Evolutionary conservation across 1,139 yeast species (phyloP), one percentile per base, ranked within the genome.

Genomic region (Pichia sp.): DNA sequence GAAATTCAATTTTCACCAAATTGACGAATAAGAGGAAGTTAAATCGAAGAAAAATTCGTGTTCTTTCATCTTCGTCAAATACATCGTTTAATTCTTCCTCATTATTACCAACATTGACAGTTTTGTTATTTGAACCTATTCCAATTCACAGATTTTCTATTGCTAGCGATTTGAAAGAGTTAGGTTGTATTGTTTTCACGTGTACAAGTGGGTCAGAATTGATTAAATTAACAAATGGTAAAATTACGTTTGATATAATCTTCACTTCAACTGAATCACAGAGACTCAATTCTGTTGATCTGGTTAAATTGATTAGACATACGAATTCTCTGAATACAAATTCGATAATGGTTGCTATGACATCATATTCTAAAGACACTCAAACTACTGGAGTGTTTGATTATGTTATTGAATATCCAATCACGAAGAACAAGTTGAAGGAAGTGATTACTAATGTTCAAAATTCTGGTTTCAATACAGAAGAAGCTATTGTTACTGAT

Each of bases 191-290:
- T 12, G 95, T 86, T 8, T 85, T 85, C 7, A 69, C 86, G 2
- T 84, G 84, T 6, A 68, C 79, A 0, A 79, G 81, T 48, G 95
- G 95, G 1, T 91, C 88, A 47, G 96, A 86, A 49, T 69, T 88
- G 41, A 75, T 88, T 12, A 71, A 94, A 45, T 64, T 93, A 43
- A 88, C 91, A 6, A 83, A 94, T 0, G 84, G 95, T 31, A 82
- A 80, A 42, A 85, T 86, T 21, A 79, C 77, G 53, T 91, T 86
- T 64, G 96, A 89, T 61, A 54, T 88, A 34, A 86, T 91, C 28
- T 69, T 89, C 47, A 79, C 94, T 0, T 91, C 91, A 2, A 68
- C 83, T 46, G 76, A 75, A 52, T 65, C 84, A 22, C 76, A 84
- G 12, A 79, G 79, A 50, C 68, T 84, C 28, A 77, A 72, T 41